Base-by-base conservation (phyloP, 139 green algal genomes). In the Axilococcus clingmanii region DNA sequence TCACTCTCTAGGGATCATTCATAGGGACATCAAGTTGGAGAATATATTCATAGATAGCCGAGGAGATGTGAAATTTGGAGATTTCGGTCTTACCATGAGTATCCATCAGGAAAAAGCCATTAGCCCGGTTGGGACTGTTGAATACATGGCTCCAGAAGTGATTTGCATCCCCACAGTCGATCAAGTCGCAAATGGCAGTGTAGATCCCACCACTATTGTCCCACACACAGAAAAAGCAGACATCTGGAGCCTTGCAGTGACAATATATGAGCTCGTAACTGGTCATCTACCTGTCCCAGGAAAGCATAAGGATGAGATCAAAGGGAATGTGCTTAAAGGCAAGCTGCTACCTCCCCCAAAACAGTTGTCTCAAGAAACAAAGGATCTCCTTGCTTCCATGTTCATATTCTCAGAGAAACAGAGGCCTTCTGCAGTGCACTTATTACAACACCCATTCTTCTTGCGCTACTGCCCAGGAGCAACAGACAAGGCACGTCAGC, bases 21-120 rank as follows among this genome's bases (percentile, higher is more conserved):
- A 88, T 72, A 62, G 78, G 27, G 80, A 88, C 52, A 74, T 88
- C 44, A 88, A 88, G 62, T 63, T 87, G 35, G 80, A 88, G 49
- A 88, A 88, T 63, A 73, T 88, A 30, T 87, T 88, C 59, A 63
- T 87, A 0, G 66, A 61, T 19, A 32, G 35, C 4, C 54, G 52
- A 17, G 59, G 66, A 4, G 29, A 51, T 15, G 53, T 86, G 22
- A 69, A 76, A 65, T 59, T 88, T 33, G 73, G 69, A 7, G 71
- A 66, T 27, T 87, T 87, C 71, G 79, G 79, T 15, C 55, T 88
- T 35, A 82, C 78, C 3, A 78, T 87, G 66, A 71, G 53, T 57
- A 76, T 68, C 40, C 55, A 52, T 25, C 74, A 83, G 48, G 78
- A 86, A 65, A 43, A 75, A 22, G 63, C 80, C 19, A 83, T 87